Evolutionary conservation across 768 basidiomycete genomes (phyloP).

Genomic region (Austroboletus eburneus): DNA sequence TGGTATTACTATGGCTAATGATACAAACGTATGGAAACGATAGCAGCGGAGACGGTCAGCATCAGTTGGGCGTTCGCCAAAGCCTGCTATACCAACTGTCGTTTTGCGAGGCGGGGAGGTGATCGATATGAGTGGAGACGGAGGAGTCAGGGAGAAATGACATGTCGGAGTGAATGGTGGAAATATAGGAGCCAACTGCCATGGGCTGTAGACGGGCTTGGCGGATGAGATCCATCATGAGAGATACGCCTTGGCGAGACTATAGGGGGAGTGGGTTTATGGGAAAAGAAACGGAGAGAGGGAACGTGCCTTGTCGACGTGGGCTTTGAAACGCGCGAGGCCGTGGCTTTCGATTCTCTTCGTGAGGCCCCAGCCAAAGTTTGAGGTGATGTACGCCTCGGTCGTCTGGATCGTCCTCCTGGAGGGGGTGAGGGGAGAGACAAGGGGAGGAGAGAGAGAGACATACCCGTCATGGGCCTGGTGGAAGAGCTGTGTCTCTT

Average conservation of each 20-base stretch:
- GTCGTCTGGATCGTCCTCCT: slow-evolving; percentile 83
- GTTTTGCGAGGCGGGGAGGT: slow-evolving; percentile 8
- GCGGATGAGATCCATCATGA: slow-evolving; percentile 74
- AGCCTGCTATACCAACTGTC: slow-evolving; percentile 25
- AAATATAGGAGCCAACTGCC: slow-evolving; percentile 37
- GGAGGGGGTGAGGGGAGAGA: slow-evolving; percentile 1
- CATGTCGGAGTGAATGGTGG: slow-evolving; percentile 31
- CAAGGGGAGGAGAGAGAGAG: not conserved
- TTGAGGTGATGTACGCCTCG: slow-evolving; percentile 82
- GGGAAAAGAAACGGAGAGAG: not conserved
- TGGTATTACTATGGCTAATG: slow-evolving; percentile 30
- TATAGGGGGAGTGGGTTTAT: slow-evolving; percentile 26
- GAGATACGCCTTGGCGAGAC: slow-evolving; percentile 86
- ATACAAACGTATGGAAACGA: slow-evolving; percentile 29
- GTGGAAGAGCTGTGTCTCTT: slow-evolving; percentile 72
- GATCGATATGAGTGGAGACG: slow-evolving; percentile 11
- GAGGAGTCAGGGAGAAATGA: slow-evolving; percentile 26
- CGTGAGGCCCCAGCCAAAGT: slow-evolving; percentile 88
- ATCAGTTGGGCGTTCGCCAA: slow-evolving; percentile 21
- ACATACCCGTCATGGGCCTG: slow-evolving; percentile 69
- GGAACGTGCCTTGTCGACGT: slow-evolving; percentile 70
- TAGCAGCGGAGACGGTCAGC: too few species aligned
- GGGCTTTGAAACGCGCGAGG: slow-evolving; percentile 77
- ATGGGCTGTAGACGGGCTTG: slow-evolving; percentile 65
- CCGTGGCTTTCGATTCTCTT: slow-evolving; percentile 86